Base-by-base conservation (phyloP, 768 basidiomycete species). In the Lyophyllum semitale region DNA sequence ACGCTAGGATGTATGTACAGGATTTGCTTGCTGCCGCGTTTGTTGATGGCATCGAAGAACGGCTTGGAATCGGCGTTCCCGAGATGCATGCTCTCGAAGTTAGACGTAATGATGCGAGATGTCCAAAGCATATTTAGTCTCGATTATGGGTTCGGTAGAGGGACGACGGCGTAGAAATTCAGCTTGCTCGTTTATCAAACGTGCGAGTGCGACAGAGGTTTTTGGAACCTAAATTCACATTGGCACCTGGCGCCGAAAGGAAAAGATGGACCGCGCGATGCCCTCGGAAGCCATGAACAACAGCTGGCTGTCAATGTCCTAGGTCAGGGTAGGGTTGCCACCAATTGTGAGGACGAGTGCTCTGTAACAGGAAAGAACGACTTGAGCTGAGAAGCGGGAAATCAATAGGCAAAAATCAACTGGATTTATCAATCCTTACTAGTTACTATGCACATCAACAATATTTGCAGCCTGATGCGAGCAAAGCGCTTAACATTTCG, bases 141-240 rank as follows among this genome's bases (percentile, higher is more conserved):
- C 73, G 12, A 53, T 48, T 38, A 74, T 68, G 3, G 73, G 68
- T 30, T 66, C 73, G 73, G 73, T 20, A 73, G 64, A 9, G 73
- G 73, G 20, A 74, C 68, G 37, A 68, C 62, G 8, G 71, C 73
- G 45, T 68, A 72, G 62, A 74, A 74, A 35, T 59, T 66, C 71
- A 13, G 67, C 59, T 46, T 74, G 69, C 55, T 74, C 73, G 50
- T 74, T 74, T 48, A 74, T 65, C 15, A 74, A 54, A 43, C 73
- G 69, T 4, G 73, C 71, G 17, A 74, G 68, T 13, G 73, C 71
- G 17, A 72, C 42, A 9, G 73, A 58, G 51, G 22, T 8, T 20
- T 48, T 66, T 62, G 29, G 69, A 61, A 4, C 71, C 67, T 33
- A 57, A 58, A 51, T 50, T 73, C 18, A 71, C 71, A 57, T 71